Evolutionary conservation across 345 rosid genomes (phyloP).

Genomic region (Durio zibethinus): DNA sequence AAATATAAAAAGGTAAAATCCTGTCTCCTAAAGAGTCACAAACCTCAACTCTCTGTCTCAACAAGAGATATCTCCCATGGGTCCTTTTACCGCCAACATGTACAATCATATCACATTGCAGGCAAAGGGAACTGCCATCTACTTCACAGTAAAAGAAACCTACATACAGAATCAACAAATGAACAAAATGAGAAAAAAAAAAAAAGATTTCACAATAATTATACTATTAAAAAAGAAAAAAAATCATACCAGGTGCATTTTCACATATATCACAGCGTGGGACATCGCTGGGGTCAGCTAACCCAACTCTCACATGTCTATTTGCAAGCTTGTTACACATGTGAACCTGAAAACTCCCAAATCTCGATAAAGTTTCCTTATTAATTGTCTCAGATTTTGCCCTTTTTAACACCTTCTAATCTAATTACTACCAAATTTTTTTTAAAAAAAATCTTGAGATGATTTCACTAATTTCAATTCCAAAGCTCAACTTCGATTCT

Average conservation of each 20-base stretch:
- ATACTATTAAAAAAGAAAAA: background rate
- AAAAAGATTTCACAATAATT: background rate
- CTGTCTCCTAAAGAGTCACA: constrained; percentile 24
- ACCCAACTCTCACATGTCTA: constrained; percentile 74
- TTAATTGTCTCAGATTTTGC: background rate
- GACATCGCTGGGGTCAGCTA: constrained; percentile 68
- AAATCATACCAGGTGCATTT: constrained; percentile 66
- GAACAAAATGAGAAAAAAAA: constrained; percentile 19
- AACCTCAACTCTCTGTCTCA: constrained; percentile 84
- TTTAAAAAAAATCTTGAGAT: background rate
- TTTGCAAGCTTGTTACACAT: constrained; percentile 85
- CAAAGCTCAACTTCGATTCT: background rate
- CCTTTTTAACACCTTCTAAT: background rate
- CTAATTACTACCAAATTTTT: background rate
- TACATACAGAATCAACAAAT: constrained; percentile 25
- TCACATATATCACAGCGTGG: constrained; percentile 85
- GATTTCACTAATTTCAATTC: background rate
- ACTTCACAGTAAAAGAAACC: constrained; percentile 90
- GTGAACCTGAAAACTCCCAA: constrained; percentile 54
- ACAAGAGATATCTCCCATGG: constrained; percentile 64
- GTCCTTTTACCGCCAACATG: constrained; percentile 93
- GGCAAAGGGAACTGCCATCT: constrained; percentile 82
- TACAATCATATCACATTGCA: constrained; percentile 85
- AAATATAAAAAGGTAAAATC: constrained; percentile 7
- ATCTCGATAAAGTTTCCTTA: constrained; percentile 1